Percentiles rank a stretch among this genome's conserved stretches.
phyloP scores from a whole-genome alignment of 345 rosid species.

The Hibiscus syriacus region DNA sequence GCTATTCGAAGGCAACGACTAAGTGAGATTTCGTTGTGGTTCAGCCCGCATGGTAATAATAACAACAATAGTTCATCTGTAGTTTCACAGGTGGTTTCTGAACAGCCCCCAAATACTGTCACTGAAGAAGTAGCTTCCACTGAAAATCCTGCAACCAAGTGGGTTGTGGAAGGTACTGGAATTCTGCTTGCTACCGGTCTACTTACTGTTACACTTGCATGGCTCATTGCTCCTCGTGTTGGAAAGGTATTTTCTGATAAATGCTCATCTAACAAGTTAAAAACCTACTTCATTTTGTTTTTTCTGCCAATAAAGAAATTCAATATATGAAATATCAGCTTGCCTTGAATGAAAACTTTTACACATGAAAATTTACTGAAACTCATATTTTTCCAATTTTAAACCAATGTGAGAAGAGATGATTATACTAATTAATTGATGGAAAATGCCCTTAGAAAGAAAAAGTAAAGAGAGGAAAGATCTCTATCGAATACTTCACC shows the following conservation, averaged over 20 bases:
- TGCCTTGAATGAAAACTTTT: background rate
- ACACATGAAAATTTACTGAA: background rate
- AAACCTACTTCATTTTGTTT: background rate
- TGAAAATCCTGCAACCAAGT: conserved; percentile 76
- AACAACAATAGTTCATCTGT: conserved; percentile 31
- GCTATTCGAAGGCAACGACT: conserved; percentile 73
- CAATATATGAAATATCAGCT: background rate
- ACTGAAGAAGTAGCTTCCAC: conserved; percentile 39
- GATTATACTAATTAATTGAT: background rate
- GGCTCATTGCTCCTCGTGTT: conserved; percentile 97
- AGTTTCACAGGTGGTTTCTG: conserved; percentile 53
- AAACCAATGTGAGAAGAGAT: background rate
- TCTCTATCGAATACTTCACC: background rate
- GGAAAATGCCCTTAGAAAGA: background rate
- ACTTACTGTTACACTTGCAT: conserved; percentile 83
- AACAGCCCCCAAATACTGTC: conserved; percentile 47
- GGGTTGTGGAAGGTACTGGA: conserved; percentile 96
- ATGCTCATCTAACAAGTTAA: background rate
- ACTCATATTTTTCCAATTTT: background rate
- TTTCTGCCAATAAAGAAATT: background rate
- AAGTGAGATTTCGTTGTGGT: conserved; percentile 81
- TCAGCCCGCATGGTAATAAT: conserved; percentile 46
- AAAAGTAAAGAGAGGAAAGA: background rate
- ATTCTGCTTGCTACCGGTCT: conserved; percentile 89
- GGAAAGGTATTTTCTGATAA: conserved; percentile 60